Percentiles rank a stretch among this genome's conserved stretches.
Evolutionary conservation across 1,139 yeast genomes (phyloP).

Genomic region (Kurtzmaniella quercitrusa): DNA sequence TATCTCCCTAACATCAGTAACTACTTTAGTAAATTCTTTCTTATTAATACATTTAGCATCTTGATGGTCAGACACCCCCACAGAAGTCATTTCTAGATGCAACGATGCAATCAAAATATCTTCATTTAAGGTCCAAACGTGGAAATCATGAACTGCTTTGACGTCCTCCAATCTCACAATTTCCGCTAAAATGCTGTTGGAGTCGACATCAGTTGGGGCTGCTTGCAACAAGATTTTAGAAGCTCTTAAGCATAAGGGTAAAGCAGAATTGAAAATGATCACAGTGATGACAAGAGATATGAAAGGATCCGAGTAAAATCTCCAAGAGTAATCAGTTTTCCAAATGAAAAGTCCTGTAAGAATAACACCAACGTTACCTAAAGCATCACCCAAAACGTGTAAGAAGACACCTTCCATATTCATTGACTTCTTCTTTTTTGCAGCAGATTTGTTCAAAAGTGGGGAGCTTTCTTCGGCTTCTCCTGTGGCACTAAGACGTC

Average conservation of each 20-base stretch:
- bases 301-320: slow-evolving; percentile 78
- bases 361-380: slow-evolving; percentile 94
- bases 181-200: slow-evolving; percentile 68
- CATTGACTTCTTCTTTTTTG: slow-evolving; percentile 53
- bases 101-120: slow-evolving; percentile 82
- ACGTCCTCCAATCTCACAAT: slow-evolving; percentile 68
- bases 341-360: slow-evolving; percentile 85
- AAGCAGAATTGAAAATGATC: slow-evolving; percentile 85
- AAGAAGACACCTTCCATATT: slow-evolving; percentile 97
- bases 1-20: slow-evolving; percentile 71
- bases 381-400: slow-evolving; percentile 93
- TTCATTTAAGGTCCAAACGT: slow-evolving; percentile 94
- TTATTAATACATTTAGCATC: slow-evolving; percentile 29
- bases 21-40: slow-evolving; percentile 59
- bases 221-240: slow-evolving; percentile 89
- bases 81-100: slow-evolving; percentile 69
- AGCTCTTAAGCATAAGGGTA: slow-evolving; percentile 84
- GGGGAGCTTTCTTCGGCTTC: slow-evolving; percentile 25
- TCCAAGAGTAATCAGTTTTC: slow-evolving; percentile 90
- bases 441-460: slow-evolving; percentile 17
- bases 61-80: slow-evolving; percentile 26
- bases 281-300: slow-evolving; percentile 81
- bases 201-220: slow-evolving; percentile 77
- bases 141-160: slow-evolving; percentile 87
- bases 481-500: slow-evolving; percentile 14